Percentiles rank a stretch among this genome's conserved stretches.
Conservation (phyloP, 148 eudicot species). For the Bassia scoparia region DNA sequence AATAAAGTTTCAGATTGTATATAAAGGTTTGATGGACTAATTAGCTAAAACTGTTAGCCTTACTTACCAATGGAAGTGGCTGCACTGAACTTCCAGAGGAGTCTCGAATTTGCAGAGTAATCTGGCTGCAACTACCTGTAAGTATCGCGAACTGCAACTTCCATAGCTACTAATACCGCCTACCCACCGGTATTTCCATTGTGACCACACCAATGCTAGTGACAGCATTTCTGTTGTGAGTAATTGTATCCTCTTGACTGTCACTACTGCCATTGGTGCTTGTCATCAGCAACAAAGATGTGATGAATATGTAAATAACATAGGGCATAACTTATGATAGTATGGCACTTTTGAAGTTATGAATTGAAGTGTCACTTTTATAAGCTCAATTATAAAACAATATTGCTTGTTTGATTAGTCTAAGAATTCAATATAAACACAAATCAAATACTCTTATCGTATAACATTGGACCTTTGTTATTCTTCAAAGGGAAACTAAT, state of each 20-base stretch:
- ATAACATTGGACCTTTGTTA: no score
- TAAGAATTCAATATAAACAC: not conserved
- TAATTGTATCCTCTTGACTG: not conserved
- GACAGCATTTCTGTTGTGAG: not conserved
- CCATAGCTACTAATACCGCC: conserved; percentile 35
- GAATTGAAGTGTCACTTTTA: not conserved
- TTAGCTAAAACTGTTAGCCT: not conserved
- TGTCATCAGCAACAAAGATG: not conserved
- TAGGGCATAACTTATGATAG: not conserved
- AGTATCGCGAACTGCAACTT: conserved; percentile 32
- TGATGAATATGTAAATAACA: not conserved
- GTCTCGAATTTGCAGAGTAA: conserved; percentile 26
- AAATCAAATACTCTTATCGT: no score
- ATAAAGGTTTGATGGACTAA: no score
- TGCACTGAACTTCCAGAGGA: conserved; percentile 16
- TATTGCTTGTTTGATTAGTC: not conserved
- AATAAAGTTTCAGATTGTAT: no score
- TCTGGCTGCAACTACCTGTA: conserved; percentile 6
- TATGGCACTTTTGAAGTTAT: not conserved
- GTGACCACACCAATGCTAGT: conserved; percentile 27
- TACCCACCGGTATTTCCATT: conserved; percentile 30
- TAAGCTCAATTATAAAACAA: not conserved
- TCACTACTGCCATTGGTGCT: not conserved
- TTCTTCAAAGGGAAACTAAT: no score
- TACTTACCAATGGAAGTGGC: conserved; percentile 10